phyloP scores from a whole-genome alignment of 192 early-diverging fungal genomes.

The Coemansia aciculifera region DNA sequence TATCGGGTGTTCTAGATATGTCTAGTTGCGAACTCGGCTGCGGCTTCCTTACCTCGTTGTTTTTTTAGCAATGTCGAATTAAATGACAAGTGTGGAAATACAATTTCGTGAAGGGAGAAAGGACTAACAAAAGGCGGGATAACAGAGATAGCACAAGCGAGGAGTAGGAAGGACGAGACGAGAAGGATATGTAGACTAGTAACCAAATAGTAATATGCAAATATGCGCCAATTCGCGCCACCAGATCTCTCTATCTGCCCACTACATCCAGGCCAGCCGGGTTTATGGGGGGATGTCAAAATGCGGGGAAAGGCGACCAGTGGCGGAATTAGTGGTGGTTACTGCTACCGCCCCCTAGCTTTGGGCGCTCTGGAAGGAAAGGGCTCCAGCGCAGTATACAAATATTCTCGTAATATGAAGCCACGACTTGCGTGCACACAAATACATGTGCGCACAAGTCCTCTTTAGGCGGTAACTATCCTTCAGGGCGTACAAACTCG shows the following conservation, averaged over 20 bases:
- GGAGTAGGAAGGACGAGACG: neutral
- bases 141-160: neutral
- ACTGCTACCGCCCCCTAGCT: neutral
- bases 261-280: neutral
- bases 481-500: conserved; percentile 17
- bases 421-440: neutral
- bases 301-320: neutral
- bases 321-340: conserved; percentile 1
- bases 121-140: neutral
- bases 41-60: neutral
- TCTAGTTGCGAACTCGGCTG: neutral
- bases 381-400: neutral
- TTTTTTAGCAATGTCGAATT: conserved; percentile 4
- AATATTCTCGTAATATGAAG: neutral
- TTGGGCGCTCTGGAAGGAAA: neutral
- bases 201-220: neutral
- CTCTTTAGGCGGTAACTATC: neutral
- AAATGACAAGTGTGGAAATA: neutral
- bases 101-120: neutral
- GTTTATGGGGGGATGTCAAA: neutral
- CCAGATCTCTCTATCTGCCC: neutral
- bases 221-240: neutral
- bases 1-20: neutral
- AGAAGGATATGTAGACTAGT: neutral
- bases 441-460: neutral